Percentiles rank a stretch among this genome's conserved stretches.
These are phyloP conservation scores for Parathielavia hyrcaniae DNA, from an alignment of 495 filamentous ascomycete species.

Conservation along the genomic window DNA sequence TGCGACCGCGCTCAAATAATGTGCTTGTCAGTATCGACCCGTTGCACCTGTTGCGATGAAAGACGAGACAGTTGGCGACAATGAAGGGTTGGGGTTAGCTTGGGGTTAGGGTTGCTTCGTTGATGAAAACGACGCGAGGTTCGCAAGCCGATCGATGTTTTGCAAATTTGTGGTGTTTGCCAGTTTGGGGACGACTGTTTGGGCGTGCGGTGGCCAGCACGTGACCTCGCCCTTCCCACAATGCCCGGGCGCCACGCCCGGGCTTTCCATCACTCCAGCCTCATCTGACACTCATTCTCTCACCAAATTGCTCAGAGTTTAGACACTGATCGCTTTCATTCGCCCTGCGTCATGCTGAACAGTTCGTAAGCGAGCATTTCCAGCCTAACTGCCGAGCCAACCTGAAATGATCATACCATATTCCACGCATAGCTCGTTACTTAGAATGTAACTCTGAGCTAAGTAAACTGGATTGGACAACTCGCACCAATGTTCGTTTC, in stretches of 20 bases:
- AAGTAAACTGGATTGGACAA: no score
- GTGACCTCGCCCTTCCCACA: no score
- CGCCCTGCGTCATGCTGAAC: no score
- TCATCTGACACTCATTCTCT: not conserved
- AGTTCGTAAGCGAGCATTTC: no score
- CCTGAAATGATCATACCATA: no score
- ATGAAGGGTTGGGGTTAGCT: conserved; percentile 37
- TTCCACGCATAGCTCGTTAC: no score
- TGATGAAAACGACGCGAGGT: conserved; percentile 12
- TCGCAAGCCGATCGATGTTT: conserved; percentile 20
- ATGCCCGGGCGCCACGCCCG: no score
- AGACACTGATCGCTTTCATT: no score
- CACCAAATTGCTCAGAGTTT: not conserved
- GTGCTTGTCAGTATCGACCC: not conserved
- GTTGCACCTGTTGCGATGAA: not conserved
- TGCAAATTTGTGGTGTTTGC: conserved; percentile 16
- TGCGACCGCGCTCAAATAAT: not conserved
- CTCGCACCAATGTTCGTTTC: no score
- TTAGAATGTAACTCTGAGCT: no score
- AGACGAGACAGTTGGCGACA: not conserved
- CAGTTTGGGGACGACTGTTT: conserved; percentile 1
- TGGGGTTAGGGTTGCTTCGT: conserved; percentile 32
- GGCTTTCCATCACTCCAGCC: not conserved
- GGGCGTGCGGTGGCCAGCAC: not conserved
- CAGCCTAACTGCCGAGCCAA: no score